Base-by-base conservation (phyloP, 306 rosid species). In the Vigna angularis region DNA sequence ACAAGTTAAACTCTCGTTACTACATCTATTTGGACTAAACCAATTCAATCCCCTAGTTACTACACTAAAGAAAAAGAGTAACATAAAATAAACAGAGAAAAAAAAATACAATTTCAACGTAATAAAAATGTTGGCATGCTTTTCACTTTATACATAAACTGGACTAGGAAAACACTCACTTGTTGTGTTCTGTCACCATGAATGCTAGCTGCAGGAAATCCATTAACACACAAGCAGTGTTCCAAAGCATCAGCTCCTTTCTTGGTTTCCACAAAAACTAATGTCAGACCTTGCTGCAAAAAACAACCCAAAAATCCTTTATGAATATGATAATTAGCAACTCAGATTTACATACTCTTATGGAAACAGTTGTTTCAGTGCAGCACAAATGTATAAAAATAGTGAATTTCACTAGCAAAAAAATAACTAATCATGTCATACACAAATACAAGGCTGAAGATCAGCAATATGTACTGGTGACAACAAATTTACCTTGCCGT, bases 191-290 rank as follows among this genome's bases (percentile, higher is more conserved):
- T 90, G 76, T 94, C 98, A 58, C 98, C 98, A 78, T 94, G 98
- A 78, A 94, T 94, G 82, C 96, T 88, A 71, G 97, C 88, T 81
- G 98, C 98, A 32, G 97, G 97, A 90, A 94, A 94, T 55, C 97
- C 97, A 57, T 91, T 92, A 52, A 81, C 71, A 66, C 90, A 89
- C 86, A 94, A 76, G 94, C 98, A 92, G 87, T 92, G 87, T 83
- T 94, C 98, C 83, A 94, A 85, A 55, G 97, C 83, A 30, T 94
- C 98, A 28, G 98, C 98, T 83, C 98, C 97, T 87, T 94, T 94
- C 89, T 94, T 94, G 66, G 98, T 94, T 88, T 94, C 98, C 89
- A 94, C 98, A 78, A 94, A 94, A 66, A 94, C 97, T 79, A 94
- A 89, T 49, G 97, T 94, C 83, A 94, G 85, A 79, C 94, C 74